phyloP scores from a whole-genome alignment of 1,284 basidiomycete genomes.

The Cryptococcus hybrid region DNA sequence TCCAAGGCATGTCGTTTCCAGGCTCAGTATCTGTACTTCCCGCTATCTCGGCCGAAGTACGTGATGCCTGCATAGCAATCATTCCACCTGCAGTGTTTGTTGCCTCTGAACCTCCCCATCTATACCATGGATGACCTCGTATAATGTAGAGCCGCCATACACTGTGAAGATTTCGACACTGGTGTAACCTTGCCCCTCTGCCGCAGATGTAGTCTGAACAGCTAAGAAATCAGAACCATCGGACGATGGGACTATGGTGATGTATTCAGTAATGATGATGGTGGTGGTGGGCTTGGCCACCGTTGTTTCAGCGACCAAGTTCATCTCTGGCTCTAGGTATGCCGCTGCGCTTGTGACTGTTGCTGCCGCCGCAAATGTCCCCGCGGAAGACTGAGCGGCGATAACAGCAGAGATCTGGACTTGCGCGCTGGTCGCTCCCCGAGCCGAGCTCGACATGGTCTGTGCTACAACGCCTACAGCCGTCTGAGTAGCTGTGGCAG shows the following conservation, averaged over 20 bases:
- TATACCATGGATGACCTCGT: neutral
- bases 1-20: neutral
- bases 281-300: neutral
- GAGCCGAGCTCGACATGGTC: neutral
- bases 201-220: neutral
- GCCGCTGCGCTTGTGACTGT: too few species aligned
- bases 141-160: neutral
- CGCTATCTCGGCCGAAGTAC: neutral
- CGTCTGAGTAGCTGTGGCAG: too few species aligned
- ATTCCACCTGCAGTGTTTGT: neutral
- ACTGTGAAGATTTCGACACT: neutral
- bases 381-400: neutral
- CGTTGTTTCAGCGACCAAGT: too few species aligned
- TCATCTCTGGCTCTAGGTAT: too few species aligned
- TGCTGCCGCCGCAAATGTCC: neutral
- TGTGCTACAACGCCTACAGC: neutral
- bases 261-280: too few species aligned
- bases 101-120: neutral
- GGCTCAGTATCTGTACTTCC: neutral
- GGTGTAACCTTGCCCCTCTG: neutral
- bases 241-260: neutral
- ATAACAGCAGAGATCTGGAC: neutral
- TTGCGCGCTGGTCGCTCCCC: neutral
- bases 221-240: neutral
- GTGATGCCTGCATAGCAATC: neutral